These are phyloP conservation scores for Amanita rubescens DNA, from an alignment of 768 basidiomycete species.

Conservation along the genomic window DNA sequence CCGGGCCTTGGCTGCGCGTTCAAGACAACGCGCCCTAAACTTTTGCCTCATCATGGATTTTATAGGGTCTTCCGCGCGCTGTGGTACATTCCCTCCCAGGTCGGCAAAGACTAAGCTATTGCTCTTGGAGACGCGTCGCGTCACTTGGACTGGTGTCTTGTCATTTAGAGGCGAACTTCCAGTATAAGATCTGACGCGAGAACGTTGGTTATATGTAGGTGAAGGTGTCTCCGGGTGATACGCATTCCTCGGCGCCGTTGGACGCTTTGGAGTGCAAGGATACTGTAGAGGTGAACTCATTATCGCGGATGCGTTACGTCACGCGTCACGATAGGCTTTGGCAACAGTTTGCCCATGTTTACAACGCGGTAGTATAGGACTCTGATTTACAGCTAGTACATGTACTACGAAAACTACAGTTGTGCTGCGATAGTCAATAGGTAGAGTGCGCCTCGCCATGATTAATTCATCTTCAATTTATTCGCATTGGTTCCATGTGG, in stretches of 20 bases:
- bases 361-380: neutral
- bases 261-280: slow-evolving; percentile 7
- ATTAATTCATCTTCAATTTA: neutral
- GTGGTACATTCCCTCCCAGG: neutral
- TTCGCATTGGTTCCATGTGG: neutral
- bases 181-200: neutral
- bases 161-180: neutral
- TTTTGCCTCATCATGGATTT: slow-evolving; percentile 51
- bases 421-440: neutral
- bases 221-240: neutral
- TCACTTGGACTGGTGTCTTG: neutral
- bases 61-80: slow-evolving; percentile 35
- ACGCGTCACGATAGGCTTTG: slow-evolving; percentile 1
- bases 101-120: neutral
- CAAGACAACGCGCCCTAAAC: slow-evolving; percentile 54
- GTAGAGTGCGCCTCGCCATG: neutral
- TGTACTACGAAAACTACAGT: too few relatives aligned
- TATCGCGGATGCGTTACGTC: neutral
- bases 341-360: neutral
- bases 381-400: neutral
- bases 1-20: slow-evolving; percentile 51
- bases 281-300: neutral
- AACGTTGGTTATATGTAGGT: neutral
- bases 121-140: slow-evolving; percentile 2
- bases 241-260: neutral